phyloP scores from a whole-genome alignment of 2,329 filamentous ascomycete genomes.

The Colletotrichum phormii region DNA sequence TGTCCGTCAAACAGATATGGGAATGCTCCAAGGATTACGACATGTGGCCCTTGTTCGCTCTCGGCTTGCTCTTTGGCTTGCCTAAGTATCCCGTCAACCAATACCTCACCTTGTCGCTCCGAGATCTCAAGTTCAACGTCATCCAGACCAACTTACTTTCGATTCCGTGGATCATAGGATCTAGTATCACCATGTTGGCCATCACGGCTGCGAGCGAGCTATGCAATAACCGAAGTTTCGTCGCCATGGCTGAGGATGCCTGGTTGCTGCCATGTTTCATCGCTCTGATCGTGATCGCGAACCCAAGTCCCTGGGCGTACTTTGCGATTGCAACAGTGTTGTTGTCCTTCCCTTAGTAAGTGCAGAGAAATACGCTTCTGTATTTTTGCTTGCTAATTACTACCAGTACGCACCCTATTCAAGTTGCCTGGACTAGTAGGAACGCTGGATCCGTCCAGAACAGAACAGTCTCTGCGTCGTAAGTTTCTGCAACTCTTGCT shows the following conservation, averaged over 20 bases:
- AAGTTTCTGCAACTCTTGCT: conserved; percentile 27
- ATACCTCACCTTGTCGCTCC: conserved; percentile 43
- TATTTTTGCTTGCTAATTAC: not conserved
- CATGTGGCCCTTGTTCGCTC: conserved; percentile 65
- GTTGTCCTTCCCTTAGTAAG: conserved; percentile 62
- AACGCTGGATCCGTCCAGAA: conserved; percentile 70
- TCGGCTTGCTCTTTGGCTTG: conserved; percentile 56
- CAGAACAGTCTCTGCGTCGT: conserved; percentile 66
- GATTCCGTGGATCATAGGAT: conserved; percentile 59
- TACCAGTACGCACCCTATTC: conserved; percentile 59
- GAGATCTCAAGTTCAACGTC: conserved; percentile 45
- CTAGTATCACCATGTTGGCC: conserved; percentile 60
- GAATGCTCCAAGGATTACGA: conserved; percentile 65
- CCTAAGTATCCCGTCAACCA: conserved; percentile 40
- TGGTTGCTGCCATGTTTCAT: conserved; percentile 67
- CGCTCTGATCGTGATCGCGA: conserved; percentile 55
- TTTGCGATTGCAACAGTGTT: conserved; percentile 62
- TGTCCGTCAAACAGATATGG: conserved; percentile 61
- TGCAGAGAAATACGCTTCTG: not conserved
- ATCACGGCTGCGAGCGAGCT: conserved; percentile 64
- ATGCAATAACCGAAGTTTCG: conserved; percentile 59
- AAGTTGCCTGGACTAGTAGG: conserved; percentile 67
- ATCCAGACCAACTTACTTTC: conserved; percentile 59
- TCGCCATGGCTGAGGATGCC: conserved; percentile 59
- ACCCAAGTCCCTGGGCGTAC: conserved; percentile 56